Percentiles rank a stretch among this genome's conserved stretches.
Evolutionary conservation across 805 yeast genomes (phyloP).

Genomic region (Starmera caribaea): DNA sequence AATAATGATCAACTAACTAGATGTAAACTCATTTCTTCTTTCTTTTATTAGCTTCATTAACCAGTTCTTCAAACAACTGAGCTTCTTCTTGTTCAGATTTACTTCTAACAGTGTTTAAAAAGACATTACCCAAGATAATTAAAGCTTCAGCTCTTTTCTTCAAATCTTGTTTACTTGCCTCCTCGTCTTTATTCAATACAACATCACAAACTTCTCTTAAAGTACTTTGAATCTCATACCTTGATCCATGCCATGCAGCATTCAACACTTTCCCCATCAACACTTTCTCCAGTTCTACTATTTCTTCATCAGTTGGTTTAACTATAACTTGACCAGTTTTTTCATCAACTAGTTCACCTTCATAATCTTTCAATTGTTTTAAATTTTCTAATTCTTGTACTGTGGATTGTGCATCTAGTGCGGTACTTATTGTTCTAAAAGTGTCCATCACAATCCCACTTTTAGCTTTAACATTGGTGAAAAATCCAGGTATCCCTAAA

Average conservation of each 20-base stretch:
- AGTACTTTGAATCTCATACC: conserved; percentile 67
- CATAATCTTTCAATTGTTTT: conserved; percentile 39
- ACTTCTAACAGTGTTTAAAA: conserved; percentile 47
- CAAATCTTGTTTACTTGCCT: conserved; percentile 34
- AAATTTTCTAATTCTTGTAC: conserved; percentile 63
- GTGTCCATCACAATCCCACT: conserved; percentile 69
- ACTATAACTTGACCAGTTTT: conserved; percentile 42
- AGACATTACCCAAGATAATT: conserved; percentile 52
- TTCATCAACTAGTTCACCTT: conserved; percentile 33
- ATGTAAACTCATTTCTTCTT: conserved; percentile 10
- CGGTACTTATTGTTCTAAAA: conserved; percentile 58
- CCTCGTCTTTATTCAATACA: conserved; percentile 48
- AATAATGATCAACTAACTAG: not conserved
- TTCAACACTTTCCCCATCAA: conserved; percentile 72
- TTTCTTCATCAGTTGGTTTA: conserved; percentile 50
- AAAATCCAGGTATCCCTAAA: conserved; percentile 62
- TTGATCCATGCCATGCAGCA: conserved; percentile 81
- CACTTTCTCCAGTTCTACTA: conserved; percentile 64
- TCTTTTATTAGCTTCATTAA: conserved; percentile 41
- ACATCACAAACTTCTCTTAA: conserved; percentile 62
- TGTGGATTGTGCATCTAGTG: conserved; percentile 70
- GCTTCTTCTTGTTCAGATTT: conserved; percentile 70
- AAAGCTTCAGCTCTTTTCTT: conserved; percentile 56
- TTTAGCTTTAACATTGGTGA: conserved; percentile 63
- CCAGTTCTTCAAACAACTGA: conserved; percentile 65